Percentiles rank a stretch among this genome's conserved stretches.
Evolutionary conservation across 2,329 filamentous ascomycete species (phyloP).

Genomic region (Aspergillus terreus): DNA sequence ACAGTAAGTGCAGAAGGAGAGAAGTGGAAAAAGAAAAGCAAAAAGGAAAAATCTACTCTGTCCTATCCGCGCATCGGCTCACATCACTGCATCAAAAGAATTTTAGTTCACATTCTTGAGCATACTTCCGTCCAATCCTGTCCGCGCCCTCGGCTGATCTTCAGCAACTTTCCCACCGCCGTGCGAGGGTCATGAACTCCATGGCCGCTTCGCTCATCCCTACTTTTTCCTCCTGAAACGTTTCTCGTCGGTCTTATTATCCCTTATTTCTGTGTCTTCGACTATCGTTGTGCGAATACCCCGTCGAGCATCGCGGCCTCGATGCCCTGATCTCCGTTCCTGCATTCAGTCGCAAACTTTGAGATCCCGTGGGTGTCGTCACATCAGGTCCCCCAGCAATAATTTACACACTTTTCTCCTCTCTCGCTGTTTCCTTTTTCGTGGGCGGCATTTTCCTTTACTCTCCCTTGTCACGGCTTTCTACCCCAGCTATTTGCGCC

Average conservation of each 20-base stretch:
- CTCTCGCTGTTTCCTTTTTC: no score
- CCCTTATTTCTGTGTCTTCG: neutral
- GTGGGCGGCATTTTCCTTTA: neutral
- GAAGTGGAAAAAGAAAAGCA: neutral
- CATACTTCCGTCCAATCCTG: conserved; percentile 15
- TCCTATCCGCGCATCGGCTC: conserved; percentile 4
- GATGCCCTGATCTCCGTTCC: neutral
- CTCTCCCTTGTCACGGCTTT: neutral
- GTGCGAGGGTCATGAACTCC: conserved; percentile 13
- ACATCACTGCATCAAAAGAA: conserved; percentile 6
- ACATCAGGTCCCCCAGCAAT: neutral
- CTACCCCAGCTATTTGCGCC: no score
- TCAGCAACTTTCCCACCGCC: conserved; percentile 15
- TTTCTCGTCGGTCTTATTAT: neutral
- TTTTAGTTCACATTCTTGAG: conserved; percentile 18
- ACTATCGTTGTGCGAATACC: neutral
- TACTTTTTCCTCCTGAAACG: conserved; percentile 9
- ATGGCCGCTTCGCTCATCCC: conserved; percentile 12
- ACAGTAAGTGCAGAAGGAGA: neutral
- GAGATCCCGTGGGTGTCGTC: neutral
- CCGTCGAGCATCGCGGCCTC: no score
- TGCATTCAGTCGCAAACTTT: neutral
- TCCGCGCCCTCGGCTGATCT: conserved; percentile 9
- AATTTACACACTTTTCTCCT: neutral
- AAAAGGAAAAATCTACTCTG: neutral